These are phyloP conservation scores for Plenodomus lindquistii DNA, from an alignment of 2,329 filamentous ascomycete genomes.

Conservation along the genomic window DNA sequence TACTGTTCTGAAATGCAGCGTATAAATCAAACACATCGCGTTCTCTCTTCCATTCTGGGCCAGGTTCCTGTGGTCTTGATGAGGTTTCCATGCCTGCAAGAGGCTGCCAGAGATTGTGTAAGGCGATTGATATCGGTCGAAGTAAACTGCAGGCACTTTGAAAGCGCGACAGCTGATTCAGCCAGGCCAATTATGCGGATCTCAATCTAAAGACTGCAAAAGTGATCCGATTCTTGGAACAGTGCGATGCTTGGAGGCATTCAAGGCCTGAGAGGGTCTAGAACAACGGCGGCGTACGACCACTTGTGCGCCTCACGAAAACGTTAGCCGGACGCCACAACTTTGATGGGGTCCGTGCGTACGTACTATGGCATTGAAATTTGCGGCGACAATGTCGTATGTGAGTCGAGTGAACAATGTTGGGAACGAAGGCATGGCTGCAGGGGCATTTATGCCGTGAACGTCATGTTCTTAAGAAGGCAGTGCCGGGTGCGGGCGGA, in stretches of 20 bases:
- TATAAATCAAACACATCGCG: slow-evolving; percentile 17
- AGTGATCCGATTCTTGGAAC: not conserved
- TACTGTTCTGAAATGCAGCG: slow-evolving; percentile 14
- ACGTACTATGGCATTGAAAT: not conserved
- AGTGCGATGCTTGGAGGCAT: not conserved
- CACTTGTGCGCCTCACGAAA: not conserved
- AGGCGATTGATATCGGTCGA: not conserved
- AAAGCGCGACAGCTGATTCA: not conserved
- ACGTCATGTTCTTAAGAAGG: no score
- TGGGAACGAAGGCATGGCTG: no score
- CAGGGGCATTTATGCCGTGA: no score
- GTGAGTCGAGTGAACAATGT: not conserved
- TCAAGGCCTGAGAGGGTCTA: not conserved
- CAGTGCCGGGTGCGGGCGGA: no score
- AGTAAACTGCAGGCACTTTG: not conserved
- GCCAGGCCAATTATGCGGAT: not conserved
- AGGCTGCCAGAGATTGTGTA: not conserved
- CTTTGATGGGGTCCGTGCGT: no score
- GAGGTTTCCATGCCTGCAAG: not conserved
- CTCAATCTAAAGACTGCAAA: not conserved
- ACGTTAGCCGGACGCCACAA: not conserved
- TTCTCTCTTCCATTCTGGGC: slow-evolving; percentile 10
- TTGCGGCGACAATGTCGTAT: not conserved
- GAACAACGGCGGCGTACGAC: not conserved
- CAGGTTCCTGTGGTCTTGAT: not conserved